Base-by-base conservation (phyloP, 1,139 yeast genomes). In the Kazachstania sp. region DNA sequence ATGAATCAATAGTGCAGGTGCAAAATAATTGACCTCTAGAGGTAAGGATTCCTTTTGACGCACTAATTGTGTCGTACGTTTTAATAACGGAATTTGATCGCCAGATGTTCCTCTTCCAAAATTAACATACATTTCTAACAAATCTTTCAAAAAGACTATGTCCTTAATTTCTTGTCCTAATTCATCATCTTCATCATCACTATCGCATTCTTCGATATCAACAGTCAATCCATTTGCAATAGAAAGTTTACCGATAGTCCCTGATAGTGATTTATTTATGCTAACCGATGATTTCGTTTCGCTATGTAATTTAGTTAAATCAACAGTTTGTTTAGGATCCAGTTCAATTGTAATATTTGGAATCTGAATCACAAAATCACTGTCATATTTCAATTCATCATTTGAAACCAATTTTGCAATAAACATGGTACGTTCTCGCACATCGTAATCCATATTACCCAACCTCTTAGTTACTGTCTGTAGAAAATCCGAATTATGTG, bases 1-100 rank as follows among this genome's bases (percentile, higher is more conserved):
- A 1, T 65, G 55, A 4, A 74, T 65, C 3, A 79, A 44, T 15
- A 83, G 64, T 15, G 72, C 72, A 13, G 72, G 69, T 4, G 78
- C 62, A 57, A 78, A 75, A 49, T 72, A 74, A 9, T 58, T 59
- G 4, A 68, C 65, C 47, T 70, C 73, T 19, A 57, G 45, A 12
- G 58, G 59, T 39, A 67, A 67, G 13, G 59, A 54, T 19, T 54
- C 61, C 54, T 68, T 68, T 42, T 66, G 71, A 44, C 69, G 61
- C 1, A 68, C 64, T 12, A 68, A 51, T 34, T 57, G 61, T 1
- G 63, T 60, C 0, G 71, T 64, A 19, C 51, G 54, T 20, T 59
- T 53, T 12, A 68, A 54, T 15, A 64, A 54, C 8, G 56, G 50
- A 1, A 56, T 41, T 3, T 51, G 31, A 19, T 53, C 37, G 42